phyloP scores from a whole-genome alignment of 129 eudicot species.

The Apium graveolens region DNA sequence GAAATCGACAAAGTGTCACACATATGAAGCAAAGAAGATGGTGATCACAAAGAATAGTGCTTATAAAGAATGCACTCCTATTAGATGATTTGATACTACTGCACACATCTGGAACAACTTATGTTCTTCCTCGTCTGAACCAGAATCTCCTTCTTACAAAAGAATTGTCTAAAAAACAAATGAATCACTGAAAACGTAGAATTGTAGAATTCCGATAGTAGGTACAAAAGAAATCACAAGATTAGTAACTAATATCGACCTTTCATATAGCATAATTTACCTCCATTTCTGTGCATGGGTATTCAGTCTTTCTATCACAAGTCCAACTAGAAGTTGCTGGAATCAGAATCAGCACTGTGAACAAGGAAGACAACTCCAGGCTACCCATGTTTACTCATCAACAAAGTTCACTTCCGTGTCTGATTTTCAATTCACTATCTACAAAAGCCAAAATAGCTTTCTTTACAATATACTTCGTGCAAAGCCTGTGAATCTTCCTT shows the following conservation, averaged over 20 bases:
- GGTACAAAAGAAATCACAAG: neutral
- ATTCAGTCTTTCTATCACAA: neutral
- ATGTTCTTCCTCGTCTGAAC: neutral
- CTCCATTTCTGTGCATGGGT: neutral
- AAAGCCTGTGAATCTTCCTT: constrained; percentile 8
- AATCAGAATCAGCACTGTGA: neutral
- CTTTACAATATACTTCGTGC: constrained; percentile 10
- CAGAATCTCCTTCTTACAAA: constrained; percentile 8
- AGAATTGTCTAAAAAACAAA: constrained; percentile 11
- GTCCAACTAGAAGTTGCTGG: neutral
- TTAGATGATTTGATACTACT: neutral
- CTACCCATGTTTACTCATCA: neutral
- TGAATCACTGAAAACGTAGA: neutral
- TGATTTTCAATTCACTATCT: neutral
- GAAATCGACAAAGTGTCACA: neutral
- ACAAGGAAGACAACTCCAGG: constrained; percentile 2
- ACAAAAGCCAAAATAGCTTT: constrained; percentile 4
- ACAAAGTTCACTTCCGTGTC: neutral
- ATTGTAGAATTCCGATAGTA: neutral
- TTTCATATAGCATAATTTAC: neutral
- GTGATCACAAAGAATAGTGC: neutral
- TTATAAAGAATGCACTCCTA: neutral
- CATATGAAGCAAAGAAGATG: neutral
- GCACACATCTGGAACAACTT: neutral
- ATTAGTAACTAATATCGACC: neutral